phyloP scores from a whole-genome alignment of 306 rosid genomes.

The Rosa chinensis region DNA sequence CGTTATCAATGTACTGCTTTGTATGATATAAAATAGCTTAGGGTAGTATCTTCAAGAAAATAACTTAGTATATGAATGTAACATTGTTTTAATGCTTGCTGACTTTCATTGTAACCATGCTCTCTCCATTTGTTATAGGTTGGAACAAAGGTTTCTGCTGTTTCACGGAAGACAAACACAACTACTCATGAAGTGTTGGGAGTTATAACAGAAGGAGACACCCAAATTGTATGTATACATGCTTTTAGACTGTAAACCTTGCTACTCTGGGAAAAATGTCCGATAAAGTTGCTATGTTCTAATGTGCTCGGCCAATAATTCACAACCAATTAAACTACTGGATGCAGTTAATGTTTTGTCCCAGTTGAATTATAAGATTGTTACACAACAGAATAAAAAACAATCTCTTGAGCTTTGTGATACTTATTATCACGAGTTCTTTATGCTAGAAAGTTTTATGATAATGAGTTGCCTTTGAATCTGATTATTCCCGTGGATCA shows the following conservation, averaged over 20 bases:
- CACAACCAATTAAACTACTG: not conserved
- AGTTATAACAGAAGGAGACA: slow-evolving; percentile 79
- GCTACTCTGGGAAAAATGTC: slow-evolving; percentile 7
- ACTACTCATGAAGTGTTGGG: slow-evolving; percentile 96
- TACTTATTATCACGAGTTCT: not conserved
- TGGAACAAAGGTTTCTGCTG: slow-evolving; percentile 97
- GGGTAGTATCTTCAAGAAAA: not conserved
- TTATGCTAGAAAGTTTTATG: not conserved
- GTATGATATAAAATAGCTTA: not conserved
- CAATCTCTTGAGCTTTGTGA: not conserved
- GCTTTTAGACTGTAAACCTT: slow-evolving; percentile 6
- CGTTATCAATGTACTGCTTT: not conserved
- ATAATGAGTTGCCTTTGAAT: not conserved
- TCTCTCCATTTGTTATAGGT: slow-evolving; percentile 49
- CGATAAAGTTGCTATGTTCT: not conserved
- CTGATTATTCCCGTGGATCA: not conserved
- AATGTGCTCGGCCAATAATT: not conserved
- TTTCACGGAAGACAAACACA: slow-evolving; percentile 93
- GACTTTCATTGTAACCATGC: not conserved
- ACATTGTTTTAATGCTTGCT: slow-evolving; percentile 9
- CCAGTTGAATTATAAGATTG: not conserved
- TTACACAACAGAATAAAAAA: not conserved
- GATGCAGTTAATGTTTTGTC: not conserved
- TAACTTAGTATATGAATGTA: not conserved
- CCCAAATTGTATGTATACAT: slow-evolving; percentile 74